A percentile compares a stretch with the other conserved stretches of the same genome.
phyloP scores from a whole-genome alignment of 768 basidiomycete species.

The Gloeopeniophorella convolvens region DNA sequence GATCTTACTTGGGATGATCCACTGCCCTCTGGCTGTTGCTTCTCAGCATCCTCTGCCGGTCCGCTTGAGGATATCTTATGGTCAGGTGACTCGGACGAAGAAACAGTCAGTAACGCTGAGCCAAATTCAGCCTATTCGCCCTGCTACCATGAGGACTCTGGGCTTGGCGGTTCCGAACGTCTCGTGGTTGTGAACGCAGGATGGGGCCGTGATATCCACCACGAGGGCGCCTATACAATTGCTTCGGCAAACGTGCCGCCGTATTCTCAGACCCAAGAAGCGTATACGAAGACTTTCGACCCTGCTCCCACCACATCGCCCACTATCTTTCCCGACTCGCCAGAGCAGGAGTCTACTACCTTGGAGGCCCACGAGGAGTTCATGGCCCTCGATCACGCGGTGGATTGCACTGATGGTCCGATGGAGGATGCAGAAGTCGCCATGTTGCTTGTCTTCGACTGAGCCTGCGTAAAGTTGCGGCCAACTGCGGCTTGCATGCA shows the following conservation, averaged over 20 bases:
- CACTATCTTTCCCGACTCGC: neutral
- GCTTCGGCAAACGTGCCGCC: neutral
- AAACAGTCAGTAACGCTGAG: neutral
- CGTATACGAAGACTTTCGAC: neutral
- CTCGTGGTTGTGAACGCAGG: neutral
- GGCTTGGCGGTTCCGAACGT: neutral
- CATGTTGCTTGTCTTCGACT: constrained; percentile 6
- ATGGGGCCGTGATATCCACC: neutral
- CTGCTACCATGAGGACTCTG: neutral
- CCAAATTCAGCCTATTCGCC: neutral
- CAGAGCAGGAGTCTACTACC: neutral
- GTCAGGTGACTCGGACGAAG: constrained; percentile 1
- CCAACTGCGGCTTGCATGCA: no score
- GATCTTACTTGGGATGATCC: neutral
- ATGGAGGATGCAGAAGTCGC: constrained; percentile 2
- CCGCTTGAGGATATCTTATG: constrained; percentile 1
- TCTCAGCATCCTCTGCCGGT: neutral
- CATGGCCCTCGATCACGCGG: constrained; percentile 1
- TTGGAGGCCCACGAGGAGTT: neutral
- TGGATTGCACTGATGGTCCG: neutral
- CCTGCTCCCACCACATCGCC: neutral
- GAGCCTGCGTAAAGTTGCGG: no score
- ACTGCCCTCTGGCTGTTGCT: neutral
- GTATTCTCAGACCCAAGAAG: neutral
- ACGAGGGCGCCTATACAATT: neutral